Base-by-base conservation (phyloP, 331 rosid genomes). In the Pyracantha coccinea region DNA sequence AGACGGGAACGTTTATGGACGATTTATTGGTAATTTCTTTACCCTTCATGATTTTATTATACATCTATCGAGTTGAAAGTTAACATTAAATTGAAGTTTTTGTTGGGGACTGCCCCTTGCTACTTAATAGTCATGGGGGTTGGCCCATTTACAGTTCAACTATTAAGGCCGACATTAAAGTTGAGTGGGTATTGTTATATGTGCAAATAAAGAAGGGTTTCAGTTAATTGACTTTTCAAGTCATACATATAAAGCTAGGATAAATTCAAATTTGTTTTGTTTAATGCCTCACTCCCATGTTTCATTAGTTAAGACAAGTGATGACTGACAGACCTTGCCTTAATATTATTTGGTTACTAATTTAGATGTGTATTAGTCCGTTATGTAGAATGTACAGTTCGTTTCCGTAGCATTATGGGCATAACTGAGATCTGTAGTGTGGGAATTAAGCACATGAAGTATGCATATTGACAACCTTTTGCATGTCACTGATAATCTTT, bases 1-100 rank as follows among this genome's bases (percentile, higher is more conserved):
- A 38, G 86, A 88, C 24, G 88, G 93, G 72, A 85, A 83, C 29
- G 62, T 78, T 13, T 93, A 91, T 72, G 96, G 97, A 77, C 87
- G 93, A 75, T 80, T 91, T 75, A 84, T 88, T 21, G 89, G 98
- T 93, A 86, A 78, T 64, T 25, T 69, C 38, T 76, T 27, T 32
- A 57, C 44, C 62, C 69, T 78, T 47, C 68, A 28, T 62, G 23
- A 41, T 44, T 15, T 54, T 52, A 66, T 38, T 32, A 66, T 33
- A 59, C 38, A 72, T 72, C 41, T 58, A 17, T 38, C 45, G 1
- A 38, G 10, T 24, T 78, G 67, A 50, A 44, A 28, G 33, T 60
- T 24, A 32, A 4, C 20, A 38, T 20, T 63, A 38, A 45, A 44
- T 45, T 7, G 19, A 47, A 12, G 16, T 11, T 41, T 41, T 10